Evolutionary conservation across 2,329 filamentous ascomycete species (phyloP).

Genomic region (Aspergillus spinulosporus): DNA sequence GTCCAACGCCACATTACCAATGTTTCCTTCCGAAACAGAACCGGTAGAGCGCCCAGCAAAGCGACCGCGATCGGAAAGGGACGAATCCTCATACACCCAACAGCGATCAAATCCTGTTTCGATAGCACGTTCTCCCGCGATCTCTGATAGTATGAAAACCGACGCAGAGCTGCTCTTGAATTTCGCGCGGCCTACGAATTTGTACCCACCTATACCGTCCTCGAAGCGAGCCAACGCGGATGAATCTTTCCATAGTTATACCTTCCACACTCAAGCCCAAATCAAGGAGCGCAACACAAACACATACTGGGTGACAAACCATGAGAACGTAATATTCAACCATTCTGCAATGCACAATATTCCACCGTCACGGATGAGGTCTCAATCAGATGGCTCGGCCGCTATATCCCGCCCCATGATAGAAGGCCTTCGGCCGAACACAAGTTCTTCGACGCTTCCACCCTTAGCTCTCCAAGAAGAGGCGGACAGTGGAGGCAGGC

Average conservation of each 20-base stretch:
- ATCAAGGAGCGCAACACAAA: constrained; percentile 24
- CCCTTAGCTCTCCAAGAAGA: constrained; percentile 38
- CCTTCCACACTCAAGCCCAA: constrained; percentile 26
- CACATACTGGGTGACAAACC: constrained; percentile 19
- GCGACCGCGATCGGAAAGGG: constrained; percentile 60
- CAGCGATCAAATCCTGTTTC: constrained; percentile 29
- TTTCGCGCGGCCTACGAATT: constrained; percentile 43
- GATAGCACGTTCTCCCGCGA: constrained; percentile 33
- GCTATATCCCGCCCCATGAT: constrained; percentile 40
- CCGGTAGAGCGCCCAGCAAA: constrained; percentile 56
- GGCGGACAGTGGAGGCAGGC: constrained; percentile 16
- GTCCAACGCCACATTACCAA: constrained; percentile 25
- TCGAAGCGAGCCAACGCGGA: constrained; percentile 36
- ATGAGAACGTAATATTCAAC: constrained; percentile 21
- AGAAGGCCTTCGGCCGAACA: constrained; percentile 39
- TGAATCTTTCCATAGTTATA: constrained; percentile 30
- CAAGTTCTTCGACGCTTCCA: constrained; percentile 39
- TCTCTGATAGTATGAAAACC: constrained; percentile 45
- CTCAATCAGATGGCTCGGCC: constrained; percentile 45
- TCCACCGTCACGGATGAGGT: constrained; percentile 41
- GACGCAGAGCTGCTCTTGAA: constrained; percentile 52
- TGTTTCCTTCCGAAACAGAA: constrained; percentile 34
- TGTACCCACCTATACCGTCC: constrained; percentile 26
- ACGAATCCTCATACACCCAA: constrained; percentile 45
- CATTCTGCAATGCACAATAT: constrained; percentile 22